Evolutionary conservation across 345 rosid species (phyloP).

Genomic region (Eutrema japonicum): DNA sequence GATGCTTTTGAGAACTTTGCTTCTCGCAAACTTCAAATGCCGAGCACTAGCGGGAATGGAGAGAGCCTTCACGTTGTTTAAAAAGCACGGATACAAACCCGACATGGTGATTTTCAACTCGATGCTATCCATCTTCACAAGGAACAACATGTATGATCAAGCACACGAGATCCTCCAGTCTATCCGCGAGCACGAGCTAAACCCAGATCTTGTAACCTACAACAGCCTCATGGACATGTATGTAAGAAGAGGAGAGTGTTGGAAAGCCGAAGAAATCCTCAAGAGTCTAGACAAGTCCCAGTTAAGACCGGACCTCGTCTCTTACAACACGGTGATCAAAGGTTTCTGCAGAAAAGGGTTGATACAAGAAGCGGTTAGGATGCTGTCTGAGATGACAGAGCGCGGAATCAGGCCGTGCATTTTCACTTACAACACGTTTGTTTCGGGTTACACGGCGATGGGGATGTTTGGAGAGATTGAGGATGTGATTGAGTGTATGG

Average conservation of each 20-base stretch:
- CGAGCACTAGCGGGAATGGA: slow-evolving; percentile 67
- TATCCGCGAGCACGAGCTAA: slow-evolving; percentile 62
- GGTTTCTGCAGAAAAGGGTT: slow-evolving; percentile 87
- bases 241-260: slow-evolving; percentile 76
- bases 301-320: slow-evolving; percentile 68
- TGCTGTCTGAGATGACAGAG: slow-evolving; percentile 71
- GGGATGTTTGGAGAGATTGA: slow-evolving; percentile 71
- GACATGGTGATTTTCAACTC: slow-evolving; percentile 83
- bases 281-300: slow-evolving; percentile 53
- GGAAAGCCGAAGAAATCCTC: slow-evolving; percentile 88
- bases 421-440: slow-evolving; percentile 82
- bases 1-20: slow-evolving; percentile 84
- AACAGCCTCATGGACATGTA: slow-evolving; percentile 95
- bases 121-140: slow-evolving; percentile 76
- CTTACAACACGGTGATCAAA: slow-evolving; percentile 91
- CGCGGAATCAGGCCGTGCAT: slow-evolving; percentile 78
- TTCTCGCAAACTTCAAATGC: slow-evolving; percentile 74
- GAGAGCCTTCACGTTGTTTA: slow-evolving; percentile 65
- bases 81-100: slow-evolving; percentile 68
- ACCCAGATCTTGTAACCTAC: slow-evolving; percentile 81
- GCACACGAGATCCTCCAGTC: slow-evolving; percentile 59
- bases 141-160: slow-evolving; percentile 63
- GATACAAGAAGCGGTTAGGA: slow-evolving; percentile 81
- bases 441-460: slow-evolving; percentile 66
- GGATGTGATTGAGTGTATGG: slow-evolving; percentile 74